Base-by-base conservation (phyloP, 345 rosid species). In the Laguncularia racemosa region DNA sequence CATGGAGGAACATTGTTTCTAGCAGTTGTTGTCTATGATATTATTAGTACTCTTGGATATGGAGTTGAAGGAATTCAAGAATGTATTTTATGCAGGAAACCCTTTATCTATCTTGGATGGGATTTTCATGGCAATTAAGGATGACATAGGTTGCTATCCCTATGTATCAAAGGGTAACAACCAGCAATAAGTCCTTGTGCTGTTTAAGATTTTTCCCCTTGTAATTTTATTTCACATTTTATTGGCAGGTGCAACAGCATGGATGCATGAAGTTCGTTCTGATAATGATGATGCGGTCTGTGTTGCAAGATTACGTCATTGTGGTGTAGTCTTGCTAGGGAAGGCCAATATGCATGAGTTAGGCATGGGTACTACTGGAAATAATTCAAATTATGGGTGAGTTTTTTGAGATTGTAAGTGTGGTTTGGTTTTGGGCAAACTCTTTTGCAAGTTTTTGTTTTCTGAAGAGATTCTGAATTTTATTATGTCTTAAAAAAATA, bases 311-410 rank as follows among this genome's bases (percentile, higher is more conserved):
- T 69, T 86, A 56, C 86, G 97, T 7, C 67, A 70, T 38, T 89
- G 97, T 60, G 95, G 95, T 60, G 95, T 86, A 56, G 72, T 90
- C 73, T 67, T 90, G 17, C 64, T 90, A 16, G 97, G 97, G 11
- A 89, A 89, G 86, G 89, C 95, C 52, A 89, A 89, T 73, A 84
- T 89, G 95, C 97, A 89, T 68, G 95, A 89, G 70, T 13, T 89
- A 61, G 97, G 97, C 76, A 84, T 89, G 95, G 97, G 97, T 14
- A 86, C 95, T 14, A 89, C 97, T 15, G 95, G 97, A 67, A 89
- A 89, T 71, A 89, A 86, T 82, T 79, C 95, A 12, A 86, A 81
- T 69, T 86, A 89, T 46, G 97, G 97, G 97, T 89, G 65, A 77
- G 78, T 58, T 64, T 60, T 48, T 64, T 49, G 53, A 60, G 23